These are phyloP conservation scores for Beta vulgaris DNA, from an alignment of 148 eudicot species.

Conservation along the genomic window DNA sequence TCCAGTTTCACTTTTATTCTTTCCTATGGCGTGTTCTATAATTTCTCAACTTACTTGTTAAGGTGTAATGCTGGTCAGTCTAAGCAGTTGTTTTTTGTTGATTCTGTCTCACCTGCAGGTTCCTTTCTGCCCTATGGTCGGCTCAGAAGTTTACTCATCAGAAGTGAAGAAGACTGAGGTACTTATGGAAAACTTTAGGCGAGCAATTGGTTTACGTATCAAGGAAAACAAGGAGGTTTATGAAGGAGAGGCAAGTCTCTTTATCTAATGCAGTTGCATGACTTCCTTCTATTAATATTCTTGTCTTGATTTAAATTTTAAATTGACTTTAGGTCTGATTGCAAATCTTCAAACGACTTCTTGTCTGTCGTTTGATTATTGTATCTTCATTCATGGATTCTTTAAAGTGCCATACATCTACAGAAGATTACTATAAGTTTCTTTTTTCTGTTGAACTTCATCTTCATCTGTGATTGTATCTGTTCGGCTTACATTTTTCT, in stretches of 20 bases:
- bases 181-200: conserved; percentile 89
- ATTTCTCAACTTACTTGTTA: no score
- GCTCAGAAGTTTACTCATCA: conserved; percentile 97
- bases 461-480: not conserved
- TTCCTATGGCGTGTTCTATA: not conserved
- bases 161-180: conserved; percentile 99
- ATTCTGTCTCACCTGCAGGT: conserved; percentile 43
- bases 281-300: not conserved
- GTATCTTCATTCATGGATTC: not conserved
- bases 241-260: conserved; percentile 85
- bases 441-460: not conserved
- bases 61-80: not conserved
- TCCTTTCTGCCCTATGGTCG: conserved; percentile 99
- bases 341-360: not conserved
- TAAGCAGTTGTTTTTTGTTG: conserved; percentile 5
- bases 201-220: conserved; percentile 95
- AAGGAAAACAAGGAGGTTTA: conserved; percentile 98
- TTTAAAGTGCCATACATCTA: conserved; percentile 7
- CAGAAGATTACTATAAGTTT: not conserved
- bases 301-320: not conserved
- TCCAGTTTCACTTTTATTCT: not conserved
- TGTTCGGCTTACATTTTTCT: not conserved
- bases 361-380: not conserved
- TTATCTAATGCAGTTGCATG: not conserved
- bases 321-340: not conserved